Base-by-base conservation (phyloP, 2,329 filamentous ascomycete species). In the Stemphylium vesicarium region DNA sequence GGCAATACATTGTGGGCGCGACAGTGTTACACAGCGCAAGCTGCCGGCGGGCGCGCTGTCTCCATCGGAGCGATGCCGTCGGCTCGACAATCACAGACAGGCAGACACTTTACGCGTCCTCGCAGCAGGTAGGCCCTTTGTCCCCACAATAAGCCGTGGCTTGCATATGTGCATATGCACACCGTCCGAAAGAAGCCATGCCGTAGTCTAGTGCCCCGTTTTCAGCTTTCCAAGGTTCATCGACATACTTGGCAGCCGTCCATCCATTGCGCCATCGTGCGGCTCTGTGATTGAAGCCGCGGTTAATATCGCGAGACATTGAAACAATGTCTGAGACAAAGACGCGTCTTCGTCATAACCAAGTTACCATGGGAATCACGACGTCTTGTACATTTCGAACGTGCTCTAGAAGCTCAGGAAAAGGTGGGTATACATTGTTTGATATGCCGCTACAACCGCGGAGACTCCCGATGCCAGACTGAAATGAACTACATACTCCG, bases 351-450 rank as follows among this genome's bases (percentile, higher is more conserved):
- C 18, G 3, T 13, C 29, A 33, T 31, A 7, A 39, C 35, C 5
- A 32, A 33, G 11, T 24, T 50, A 11, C 35, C 46, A 16, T 54
- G 39, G 29, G 15, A 39, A 20, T n/a, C 35, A 33, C 13, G 44
- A 20, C 2, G 7, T 11, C 15, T 24, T 18, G 18, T 54, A 16
- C 31, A 36, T 40, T 10, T 40, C 10, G 18, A 41, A 16, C 10
- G n/a, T 39, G 48, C 41, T 42, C 31, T 47, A 35, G 18, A 53
- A 52, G 39, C 35, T 45, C 33, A 42, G 53, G 16, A 38, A 53
- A 45, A 57, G 45, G 39, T 48, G 54, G 54, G 45, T 57, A 54
- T 49, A 57, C 53, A 49, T 53, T 44, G 47, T 51, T 55, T 46
- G 36, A 55, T 46, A 46, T 50, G 52, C 52, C 41, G 52, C 47